phyloP scores from a whole-genome alignment of 108 stramenopile genomes.

The Seminavis robusta region DNA sequence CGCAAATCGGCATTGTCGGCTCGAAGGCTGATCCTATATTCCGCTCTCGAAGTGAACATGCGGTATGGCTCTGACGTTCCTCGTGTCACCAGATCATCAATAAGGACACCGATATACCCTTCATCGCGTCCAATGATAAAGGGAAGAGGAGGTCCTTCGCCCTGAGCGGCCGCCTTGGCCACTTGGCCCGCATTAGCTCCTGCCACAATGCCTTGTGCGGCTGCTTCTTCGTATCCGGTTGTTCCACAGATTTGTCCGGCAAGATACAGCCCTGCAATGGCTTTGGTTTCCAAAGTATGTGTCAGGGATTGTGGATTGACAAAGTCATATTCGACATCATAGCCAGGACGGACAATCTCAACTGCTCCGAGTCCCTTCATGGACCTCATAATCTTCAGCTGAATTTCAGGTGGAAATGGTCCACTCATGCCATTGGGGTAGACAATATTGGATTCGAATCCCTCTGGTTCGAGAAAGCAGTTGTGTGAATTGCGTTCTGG shows the following conservation, averaged over 20 bases:
- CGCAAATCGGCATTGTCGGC: slow-evolving; percentile 97
- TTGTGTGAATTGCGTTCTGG: slow-evolving; percentile 90
- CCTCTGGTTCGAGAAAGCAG: slow-evolving; percentile 98
- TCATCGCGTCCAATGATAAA: slow-evolving; percentile 93
- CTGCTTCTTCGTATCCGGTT: slow-evolving; percentile 99
- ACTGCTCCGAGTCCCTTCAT: slow-evolving; percentile 92
- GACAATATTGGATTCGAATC: slow-evolving; percentile 90
- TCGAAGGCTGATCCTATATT: slow-evolving; percentile 88
- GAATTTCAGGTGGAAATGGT: slow-evolving; percentile 89
- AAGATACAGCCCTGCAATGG: slow-evolving; percentile 86
- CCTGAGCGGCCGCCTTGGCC: slow-evolving; percentile 49
- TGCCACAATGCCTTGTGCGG: slow-evolving; percentile 93
- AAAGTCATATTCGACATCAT: slow-evolving; percentile 95
- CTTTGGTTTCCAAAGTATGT: slow-evolving; percentile 92
- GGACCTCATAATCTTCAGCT: slow-evolving; percentile 76
- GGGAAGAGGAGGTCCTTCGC: slow-evolving; percentile 50
- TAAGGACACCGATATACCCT: slow-evolving; percentile 95
- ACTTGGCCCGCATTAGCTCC: slow-evolving; percentile 88
- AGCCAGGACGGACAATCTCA: slow-evolving; percentile 89
- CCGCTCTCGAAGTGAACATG: slow-evolving; percentile 97
- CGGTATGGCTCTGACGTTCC: slow-evolving; percentile 96
- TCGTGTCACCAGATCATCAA: slow-evolving; percentile 96
- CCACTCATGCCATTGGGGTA: slow-evolving; percentile 98
- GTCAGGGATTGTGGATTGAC: slow-evolving; percentile 91
- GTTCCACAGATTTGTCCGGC: slow-evolving; percentile 99